A percentile compares a stretch with the other conserved stretches of the same genome.
These are phyloP conservation scores for Auricularia sp. DNA, from an alignment of 768 basidiomycete genomes.

Conservation along the genomic window DNA sequence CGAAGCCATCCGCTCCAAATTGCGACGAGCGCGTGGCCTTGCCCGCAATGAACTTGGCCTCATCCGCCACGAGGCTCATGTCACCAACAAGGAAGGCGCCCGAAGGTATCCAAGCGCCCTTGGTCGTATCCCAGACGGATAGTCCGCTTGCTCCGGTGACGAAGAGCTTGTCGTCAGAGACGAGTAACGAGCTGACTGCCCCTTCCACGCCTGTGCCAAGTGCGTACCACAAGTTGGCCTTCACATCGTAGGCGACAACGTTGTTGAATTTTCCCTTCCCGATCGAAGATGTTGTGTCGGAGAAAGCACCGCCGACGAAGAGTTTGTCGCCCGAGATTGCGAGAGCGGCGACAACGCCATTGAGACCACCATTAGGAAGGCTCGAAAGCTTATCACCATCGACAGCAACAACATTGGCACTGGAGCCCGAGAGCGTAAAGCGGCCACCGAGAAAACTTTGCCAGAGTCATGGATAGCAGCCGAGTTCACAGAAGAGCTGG, in stretches of 20 bases:
- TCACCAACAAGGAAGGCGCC: conserved; percentile 67
- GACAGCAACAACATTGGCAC: conserved; percentile 65
- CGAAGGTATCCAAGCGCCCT: conserved; percentile 56
- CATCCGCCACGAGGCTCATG: conserved; percentile 50
- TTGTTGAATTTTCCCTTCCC: conserved; percentile 43
- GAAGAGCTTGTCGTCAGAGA: conserved; percentile 41
- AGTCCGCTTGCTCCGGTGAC: conserved; percentile 65
- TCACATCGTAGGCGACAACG: conserved; percentile 64
- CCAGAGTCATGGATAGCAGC: conserved; percentile 60
- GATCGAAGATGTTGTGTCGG: conserved; percentile 49
- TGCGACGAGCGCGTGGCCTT: conserved; percentile 44
- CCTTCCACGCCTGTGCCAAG: conserved; percentile 73
- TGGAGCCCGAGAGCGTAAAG: conserved; percentile 52
- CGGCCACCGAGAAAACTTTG: conserved; percentile 64
- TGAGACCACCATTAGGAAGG: conserved; percentile 59
- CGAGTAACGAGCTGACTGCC: conserved; percentile 48
- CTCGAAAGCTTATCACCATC: conserved; percentile 45
- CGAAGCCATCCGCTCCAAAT: conserved; percentile 73
- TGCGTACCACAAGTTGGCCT: conserved; percentile 53
- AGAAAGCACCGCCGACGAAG: conserved; percentile 85
- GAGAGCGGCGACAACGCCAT: conserved; percentile 67
- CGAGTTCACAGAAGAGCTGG: conserved; percentile 27
- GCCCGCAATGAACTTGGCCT: conserved; percentile 59
- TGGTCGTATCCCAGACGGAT: conserved; percentile 60
- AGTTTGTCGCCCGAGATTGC: conserved; percentile 52